A percentile compares a stretch with the other conserved stretches of the same genome.
Evolutionary conservation across 1,284 basidiomycete species (phyloP).

Genomic region (Trichosporon inkin): DNA sequence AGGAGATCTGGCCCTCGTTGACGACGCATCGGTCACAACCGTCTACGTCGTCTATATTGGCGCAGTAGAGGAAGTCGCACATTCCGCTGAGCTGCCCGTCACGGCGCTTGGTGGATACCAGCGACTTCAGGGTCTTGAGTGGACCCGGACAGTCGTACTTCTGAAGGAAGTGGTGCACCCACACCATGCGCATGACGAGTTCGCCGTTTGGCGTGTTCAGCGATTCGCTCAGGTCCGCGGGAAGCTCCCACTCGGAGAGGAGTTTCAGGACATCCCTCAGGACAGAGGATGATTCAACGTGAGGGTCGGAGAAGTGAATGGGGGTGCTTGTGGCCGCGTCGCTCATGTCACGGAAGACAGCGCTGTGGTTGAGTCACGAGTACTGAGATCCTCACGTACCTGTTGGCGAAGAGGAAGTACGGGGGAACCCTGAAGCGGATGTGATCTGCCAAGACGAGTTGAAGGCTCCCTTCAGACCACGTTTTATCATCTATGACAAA

Average conservation of each 20-base stretch:
- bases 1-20: neutral
- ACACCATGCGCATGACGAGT: neutral
- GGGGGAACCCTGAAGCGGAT: slow-evolving; percentile 14
- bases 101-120: neutral
- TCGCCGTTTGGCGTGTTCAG: neutral
- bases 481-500: neutral
- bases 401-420: slow-evolving; percentile 13
- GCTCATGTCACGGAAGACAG: neutral
- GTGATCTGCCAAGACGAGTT: slow-evolving; percentile 14
- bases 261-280: neutral
- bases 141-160: slow-evolving; percentile 1
- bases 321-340: neutral
- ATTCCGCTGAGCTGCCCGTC: neutral
- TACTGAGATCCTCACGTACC: neutral
- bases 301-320: neutral
- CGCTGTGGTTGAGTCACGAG: neutral
- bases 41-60: neutral
- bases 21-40: neutral
- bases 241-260: neutral
- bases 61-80: neutral
- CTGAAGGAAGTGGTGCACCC: neutral
- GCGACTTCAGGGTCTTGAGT: neutral
- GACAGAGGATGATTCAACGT: neutral
- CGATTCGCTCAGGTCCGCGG: neutral
- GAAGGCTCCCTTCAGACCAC: slow-evolving; percentile 14